Conservation (phyloP, 2,329 filamentous ascomycete genomes). For the Stagonosporopsis chrysanthemi region DNA sequence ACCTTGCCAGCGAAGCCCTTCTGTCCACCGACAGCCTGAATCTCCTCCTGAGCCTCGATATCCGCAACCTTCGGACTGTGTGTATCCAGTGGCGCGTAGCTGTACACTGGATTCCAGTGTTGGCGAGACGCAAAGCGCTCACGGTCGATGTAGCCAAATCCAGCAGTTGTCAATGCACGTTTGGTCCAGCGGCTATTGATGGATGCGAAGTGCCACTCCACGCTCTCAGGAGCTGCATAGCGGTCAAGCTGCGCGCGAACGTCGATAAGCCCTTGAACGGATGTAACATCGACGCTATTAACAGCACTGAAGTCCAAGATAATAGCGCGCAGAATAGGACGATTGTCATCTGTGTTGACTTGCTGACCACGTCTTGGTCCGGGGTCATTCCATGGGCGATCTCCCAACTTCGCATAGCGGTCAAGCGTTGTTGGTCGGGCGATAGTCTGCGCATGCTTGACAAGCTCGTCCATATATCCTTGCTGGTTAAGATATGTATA, state of each 20-base stretch:
- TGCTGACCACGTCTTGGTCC: slow-evolving; percentile 70
- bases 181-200: slow-evolving; percentile 96
- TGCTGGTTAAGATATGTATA: slow-evolving; percentile 97
- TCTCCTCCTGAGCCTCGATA: slow-evolving; percentile 36
- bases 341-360: slow-evolving; percentile 55
- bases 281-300: slow-evolving; percentile 93
- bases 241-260: slow-evolving; percentile 92
- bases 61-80: slow-evolving; percentile 68
- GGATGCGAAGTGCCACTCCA: slow-evolving; percentile 96
- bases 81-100: slow-evolving; percentile 83
- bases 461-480: slow-evolving; percentile 78
- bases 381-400: slow-evolving; percentile 95
- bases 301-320: slow-evolving; percentile 94
- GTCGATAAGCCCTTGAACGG: slow-evolving; percentile 90
- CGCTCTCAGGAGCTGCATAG: slow-evolving; percentile 78
- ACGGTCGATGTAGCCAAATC: slow-evolving; percentile 76
- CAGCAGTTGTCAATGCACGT: slow-evolving; percentile 82
- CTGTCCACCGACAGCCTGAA: slow-evolving; percentile 20
- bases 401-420: slow-evolving; percentile 62
- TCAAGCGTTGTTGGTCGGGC: slow-evolving; percentile 80
- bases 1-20: slow-evolving; percentile 49
- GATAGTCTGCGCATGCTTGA: slow-evolving; percentile 56
- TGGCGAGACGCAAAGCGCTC: slow-evolving; percentile 59
- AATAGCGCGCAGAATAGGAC: slow-evolving; percentile 82
- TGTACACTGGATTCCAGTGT: slow-evolving; percentile 92